Evolutionary conservation across 1,284 basidiomycete genomes (phyloP), one percentile per base, ranked within the genome.

Genomic region (Clitocybe nebularis): DNA sequence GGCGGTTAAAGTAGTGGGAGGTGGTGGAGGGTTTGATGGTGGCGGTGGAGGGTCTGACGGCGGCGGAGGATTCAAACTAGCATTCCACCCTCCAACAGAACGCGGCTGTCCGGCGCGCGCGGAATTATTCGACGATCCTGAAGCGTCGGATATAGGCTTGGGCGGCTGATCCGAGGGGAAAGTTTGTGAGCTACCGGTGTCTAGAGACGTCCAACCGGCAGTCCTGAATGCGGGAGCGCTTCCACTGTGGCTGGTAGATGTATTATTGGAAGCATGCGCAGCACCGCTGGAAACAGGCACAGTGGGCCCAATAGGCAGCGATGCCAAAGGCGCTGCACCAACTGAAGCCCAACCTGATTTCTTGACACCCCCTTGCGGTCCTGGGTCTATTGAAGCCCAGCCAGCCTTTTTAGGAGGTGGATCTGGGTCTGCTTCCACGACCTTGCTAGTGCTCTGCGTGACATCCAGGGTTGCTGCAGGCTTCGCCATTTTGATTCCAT

Each of bases 401-500:
- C 72, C 72, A 36, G 69, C 58, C 50, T 69, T 72, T 58, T 70
- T 69, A 40, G 67, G 51, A 30, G 46, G 36, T 23, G 50, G 41
- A 3, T 56, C 63, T 16, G 54, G 44, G 40, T 68, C 68, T 39
- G 58, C 50, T 5, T 62, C 60, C 47, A 60, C 53, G 41, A 35
- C 36, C 39, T 52, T 37, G 45, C 52, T 37, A 11, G 57, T 30
- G 28, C 61, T 44, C 28, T 61, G 32, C n/a, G 45, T 26, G 1
- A 54, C 9, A 28, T 44, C 37, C 7, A 42, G 9, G 16, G 49
- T 30, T 28, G 54, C 47, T 4, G 59, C 45, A 19, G 77, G 68
- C 54, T 79, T 83, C 0, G 73, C 57, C 64, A 88, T 77, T 61
- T 75, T 85, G 52, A 89, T 77, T 3, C 88, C 87, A 28, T 76